Base-by-base conservation (phyloP, 2,329 filamentous ascomycete genomes). In the Penicillium decumbens region DNA sequence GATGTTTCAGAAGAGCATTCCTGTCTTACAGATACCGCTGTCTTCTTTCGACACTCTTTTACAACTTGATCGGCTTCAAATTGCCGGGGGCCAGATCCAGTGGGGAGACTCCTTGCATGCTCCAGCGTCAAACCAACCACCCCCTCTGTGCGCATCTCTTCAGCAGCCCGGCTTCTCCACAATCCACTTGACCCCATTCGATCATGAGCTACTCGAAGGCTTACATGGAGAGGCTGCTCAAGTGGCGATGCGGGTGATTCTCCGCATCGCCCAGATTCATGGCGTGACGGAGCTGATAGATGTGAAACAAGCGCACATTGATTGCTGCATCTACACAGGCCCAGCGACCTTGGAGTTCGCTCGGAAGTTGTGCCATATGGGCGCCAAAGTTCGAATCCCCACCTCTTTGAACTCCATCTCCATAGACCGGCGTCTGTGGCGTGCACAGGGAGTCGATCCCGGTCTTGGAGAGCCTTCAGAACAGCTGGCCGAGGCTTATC, bases 401-500 rank as follows among this genome's bases (percentile, higher is more conserved):
- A 72, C 73, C 0, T 69, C 72, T 0, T 56, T 74, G 28, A 76
- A 76, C 43, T 66, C 74, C 1, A 70, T 76, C n/a, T 72, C 70
- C 4, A 62, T 75, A 18, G 74, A 76, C 43, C 64, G 62, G n/a
- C 59, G 60, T 10, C 65, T 72, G 2, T 76, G 73, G 73, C 62
- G 61, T 2, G 62, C 62, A 3, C 59, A 69, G 9, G 71, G 72
- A 0, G 58, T 73, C 1, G 61, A 70, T n/a, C 41, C 60, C 0
- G 48, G 42, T 0, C 57, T 72, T 6, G 67, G 61, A 1, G 53
- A 53, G 3, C 62, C 66, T 1, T 66, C 71, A 1, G 64, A 62
- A 5, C 59, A 62, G 15, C 53, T 76, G 2, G 73, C 66, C 1
- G 58, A 68, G 13, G 58, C 67, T 0, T 76, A 75, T 45, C 45